Evolutionary conservation across 1,284 basidiomycete genomes (phyloP).

Genomic region (Ustilago lituana): DNA sequence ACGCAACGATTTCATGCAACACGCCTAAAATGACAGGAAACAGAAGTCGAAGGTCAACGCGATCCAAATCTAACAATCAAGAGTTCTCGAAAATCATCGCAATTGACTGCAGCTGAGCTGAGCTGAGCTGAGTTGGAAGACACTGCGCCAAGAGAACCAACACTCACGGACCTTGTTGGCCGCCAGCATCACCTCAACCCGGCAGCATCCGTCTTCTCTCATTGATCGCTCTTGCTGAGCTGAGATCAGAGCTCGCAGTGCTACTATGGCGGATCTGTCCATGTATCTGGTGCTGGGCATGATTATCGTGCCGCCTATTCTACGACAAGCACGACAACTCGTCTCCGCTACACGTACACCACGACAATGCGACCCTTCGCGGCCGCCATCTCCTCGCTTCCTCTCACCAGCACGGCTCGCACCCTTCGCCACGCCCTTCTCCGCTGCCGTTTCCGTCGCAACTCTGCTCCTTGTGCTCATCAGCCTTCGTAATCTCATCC

Average conservation of each 20-base stretch:
- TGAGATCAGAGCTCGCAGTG: too few species aligned
- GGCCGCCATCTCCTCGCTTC: constrained; percentile 4
- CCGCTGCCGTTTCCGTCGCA: constrained; percentile 12
- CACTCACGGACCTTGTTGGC: too few species aligned
- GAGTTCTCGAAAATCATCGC: too few species aligned
- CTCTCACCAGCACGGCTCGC: constrained; percentile 24
- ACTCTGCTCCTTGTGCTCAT: constrained; percentile 13
- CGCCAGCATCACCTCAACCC: too few species aligned
- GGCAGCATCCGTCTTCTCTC: too few species aligned
- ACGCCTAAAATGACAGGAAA: too few species aligned
- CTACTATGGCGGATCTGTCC: constrained; percentile 19
- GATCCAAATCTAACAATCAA: too few species aligned
- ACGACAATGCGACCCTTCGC: constrained; percentile 4
- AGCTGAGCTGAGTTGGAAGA: too few species aligned
- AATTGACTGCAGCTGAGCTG: too few species aligned
- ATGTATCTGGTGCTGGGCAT: constrained; percentile 30
- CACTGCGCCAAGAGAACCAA: too few species aligned
- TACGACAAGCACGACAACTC: constrained; percentile 27
- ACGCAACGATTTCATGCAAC: not conserved
- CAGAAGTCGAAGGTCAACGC: too few species aligned
- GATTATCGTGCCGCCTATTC: constrained; percentile 31
- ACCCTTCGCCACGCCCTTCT: constrained; percentile 32
- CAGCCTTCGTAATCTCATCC: constrained; percentile 32
- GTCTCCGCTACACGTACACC: constrained; percentile 1
- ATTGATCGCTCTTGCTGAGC: too few species aligned